A percentile compares a stretch with the other conserved stretches of the same genome.
Evolutionary conservation across 1,139 yeast genomes (phyloP).

Genomic region (Pichia sp.): DNA sequence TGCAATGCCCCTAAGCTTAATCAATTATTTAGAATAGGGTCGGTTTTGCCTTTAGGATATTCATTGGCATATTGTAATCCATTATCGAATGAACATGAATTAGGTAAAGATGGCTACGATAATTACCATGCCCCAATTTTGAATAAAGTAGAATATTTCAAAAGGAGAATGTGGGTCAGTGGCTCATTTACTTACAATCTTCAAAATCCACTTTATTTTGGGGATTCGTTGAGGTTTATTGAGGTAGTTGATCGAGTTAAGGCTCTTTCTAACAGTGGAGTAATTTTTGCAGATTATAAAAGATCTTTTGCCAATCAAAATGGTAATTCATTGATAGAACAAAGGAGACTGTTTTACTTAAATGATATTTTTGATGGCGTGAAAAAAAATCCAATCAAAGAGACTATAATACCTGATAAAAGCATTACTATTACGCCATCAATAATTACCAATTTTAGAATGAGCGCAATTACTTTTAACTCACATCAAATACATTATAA

Average conservation of each 20-base stretch:
- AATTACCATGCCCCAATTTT: slow-evolving; percentile 63
- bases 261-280: slow-evolving; percentile 11
- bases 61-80: slow-evolving; percentile 64
- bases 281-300: slow-evolving; percentile 24
- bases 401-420: not conserved
- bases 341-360: slow-evolving; percentile 33
- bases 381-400: not conserved
- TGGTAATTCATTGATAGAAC: slow-evolving; percentile 27
- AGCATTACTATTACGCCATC: slow-evolving; percentile 20
- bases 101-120: slow-evolving; percentile 78
- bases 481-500: slow-evolving; percentile 81
- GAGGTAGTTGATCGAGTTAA: slow-evolving; percentile 34
- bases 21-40: slow-evolving; percentile 21
- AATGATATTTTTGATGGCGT: slow-evolving; percentile 21
- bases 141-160: slow-evolving; percentile 32
- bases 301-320: slow-evolving; percentile 19
- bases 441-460: slow-evolving; percentile 38
- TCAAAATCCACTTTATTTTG: slow-evolving; percentile 33
- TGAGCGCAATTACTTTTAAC: slow-evolving; percentile 71
- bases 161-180: slow-evolving; percentile 75
- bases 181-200: slow-evolving; percentile 48
- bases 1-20: slow-evolving; percentile 1
- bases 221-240: slow-evolving; percentile 35
- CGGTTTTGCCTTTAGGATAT: slow-evolving; percentile 44
- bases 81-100: slow-evolving; percentile 38